These are phyloP conservation scores for Diaporthe longicolla DNA, from an alignment of 2,329 filamentous ascomycete species.

Conservation along the genomic window DNA sequence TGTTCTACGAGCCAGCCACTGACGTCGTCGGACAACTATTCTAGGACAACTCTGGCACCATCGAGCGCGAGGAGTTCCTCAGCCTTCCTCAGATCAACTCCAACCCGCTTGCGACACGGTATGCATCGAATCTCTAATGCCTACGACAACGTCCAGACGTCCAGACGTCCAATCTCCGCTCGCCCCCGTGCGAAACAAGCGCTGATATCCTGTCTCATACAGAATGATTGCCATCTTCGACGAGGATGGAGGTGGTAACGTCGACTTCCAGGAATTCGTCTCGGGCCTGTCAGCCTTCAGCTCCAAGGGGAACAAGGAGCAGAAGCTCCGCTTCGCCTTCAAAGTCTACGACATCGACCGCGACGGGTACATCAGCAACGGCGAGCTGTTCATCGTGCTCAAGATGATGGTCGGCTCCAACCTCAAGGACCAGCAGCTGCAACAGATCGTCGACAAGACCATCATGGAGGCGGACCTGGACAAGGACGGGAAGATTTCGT, in stretches of 20 bases:
- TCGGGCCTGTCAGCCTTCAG: slow-evolving; percentile 95
- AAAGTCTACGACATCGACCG: slow-evolving; percentile 99
- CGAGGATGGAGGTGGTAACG: slow-evolving; percentile 96
- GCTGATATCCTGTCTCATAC: slow-evolving; percentile 37
- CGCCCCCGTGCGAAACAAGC: not conserved
- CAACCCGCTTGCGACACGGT: slow-evolving; percentile 96
- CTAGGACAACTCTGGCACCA: slow-evolving; percentile 97
- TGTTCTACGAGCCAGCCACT: not conserved
- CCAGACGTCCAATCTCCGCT: not conserved
- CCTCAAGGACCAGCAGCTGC: slow-evolving; percentile 97
- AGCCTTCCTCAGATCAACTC: slow-evolving; percentile 97
- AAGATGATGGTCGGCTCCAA: slow-evolving; percentile 99
- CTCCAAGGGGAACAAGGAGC: slow-evolving; percentile 98
- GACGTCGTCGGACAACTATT: slow-evolving; percentile 4
- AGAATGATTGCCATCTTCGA: slow-evolving; percentile 99
- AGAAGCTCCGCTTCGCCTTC: slow-evolving; percentile 98
- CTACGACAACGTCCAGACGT: not conserved
- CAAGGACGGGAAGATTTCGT: slow-evolving; percentile 97
- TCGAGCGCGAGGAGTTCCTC: slow-evolving; percentile 98
- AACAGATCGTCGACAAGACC: slow-evolving; percentile 99
- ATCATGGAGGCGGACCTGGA: slow-evolving; percentile 99
- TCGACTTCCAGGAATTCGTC: slow-evolving; percentile 99
- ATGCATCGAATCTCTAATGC: slow-evolving; percentile 47
- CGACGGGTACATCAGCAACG: slow-evolving; percentile 98
- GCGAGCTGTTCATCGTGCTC: slow-evolving; percentile 97